Base-by-base conservation (phyloP, 1,284 basidiomycete species). In the Coniferiporia sulphurascens region DNA sequence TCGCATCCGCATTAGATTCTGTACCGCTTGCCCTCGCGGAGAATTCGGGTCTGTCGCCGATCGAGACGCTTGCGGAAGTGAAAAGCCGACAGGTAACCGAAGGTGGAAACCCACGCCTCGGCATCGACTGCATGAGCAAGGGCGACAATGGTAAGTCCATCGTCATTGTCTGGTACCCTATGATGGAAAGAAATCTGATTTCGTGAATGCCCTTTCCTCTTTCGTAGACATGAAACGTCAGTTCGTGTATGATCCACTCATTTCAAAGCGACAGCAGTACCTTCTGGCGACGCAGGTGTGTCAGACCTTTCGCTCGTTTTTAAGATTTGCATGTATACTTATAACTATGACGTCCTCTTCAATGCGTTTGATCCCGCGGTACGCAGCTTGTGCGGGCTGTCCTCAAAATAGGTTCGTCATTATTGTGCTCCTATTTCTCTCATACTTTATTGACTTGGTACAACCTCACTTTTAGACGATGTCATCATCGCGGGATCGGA, bases 261-360 rank as follows among this genome's bases (percentile, higher is more conserved):
- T 99, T 71, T 95, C 93, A 48, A 99, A 99, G 79, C 82, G 96
- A 68, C 95, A 98, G 73, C 97, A 99, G 71, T 95, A 96, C 73
- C 77, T 98, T 62, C 78, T 99, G 51, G 96, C 97, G n/a, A 98
- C 95, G 41, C 96, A 99, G 82, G 89, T 95, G 63, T 54, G 81
- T 72, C 12, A 19, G 53, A 12, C 17, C 35, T 27, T 27, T 1
- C 50, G 36, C 38, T 51, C 12, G 65, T 68, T 6, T 66, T 69
- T 8, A 3, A 8, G 15, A 2, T 15, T 50, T 70, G 60, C 48
- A 66, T 7, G 34, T 38, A 27, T 54, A 9, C 27, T 59, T 15
- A 43, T 52, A 17, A 21, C 13, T 44, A 50, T 3, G 12, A 17
- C 48, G 21, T 8, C 45, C 35, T 36, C 38, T 35, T 43, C 32